These are phyloP conservation scores for Pichia sp. DNA, from an alignment of 1,139 yeast genomes.

Conservation along the genomic window DNA sequence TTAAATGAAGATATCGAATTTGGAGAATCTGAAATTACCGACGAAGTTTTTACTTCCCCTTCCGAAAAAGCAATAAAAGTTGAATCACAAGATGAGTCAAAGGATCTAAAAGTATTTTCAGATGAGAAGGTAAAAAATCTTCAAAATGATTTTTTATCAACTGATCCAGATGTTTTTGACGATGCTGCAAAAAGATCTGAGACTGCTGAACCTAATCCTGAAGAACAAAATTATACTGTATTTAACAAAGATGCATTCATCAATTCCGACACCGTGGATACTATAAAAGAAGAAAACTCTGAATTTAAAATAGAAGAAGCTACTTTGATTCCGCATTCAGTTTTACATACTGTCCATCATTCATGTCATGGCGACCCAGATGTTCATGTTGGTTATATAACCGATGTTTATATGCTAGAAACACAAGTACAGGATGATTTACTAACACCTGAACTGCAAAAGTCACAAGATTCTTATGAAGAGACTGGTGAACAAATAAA, in stretches of 20 bases:
- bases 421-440: constrained; percentile 4
- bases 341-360: constrained; percentile 14
- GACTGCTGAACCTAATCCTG: too few relatives aligned
- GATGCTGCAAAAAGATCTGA: constrained; percentile 4
- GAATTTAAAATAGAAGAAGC: constrained; percentile 12
- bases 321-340: constrained; percentile 14
- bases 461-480: neutral
- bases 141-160: constrained; percentile 10
- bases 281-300: neutral
- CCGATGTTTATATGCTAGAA: constrained; percentile 7
- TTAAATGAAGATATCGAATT: neutral
- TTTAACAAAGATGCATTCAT: too few relatives aligned
- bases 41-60: neutral
- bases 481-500: neutral
- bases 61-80: neutral
- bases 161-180: constrained; percentile 12
- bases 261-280: too few relatives aligned
- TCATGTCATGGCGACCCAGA: constrained; percentile 18
- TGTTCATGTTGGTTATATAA: constrained; percentile 16
- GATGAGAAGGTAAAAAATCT: constrained; percentile 2
- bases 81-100: neutral
- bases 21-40: neutral
- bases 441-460: neutral
- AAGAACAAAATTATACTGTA: too few relatives aligned
- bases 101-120: neutral